phyloP scores from a whole-genome alignment of 768 basidiomycete genomes.

The Suillus brevipes region DNA sequence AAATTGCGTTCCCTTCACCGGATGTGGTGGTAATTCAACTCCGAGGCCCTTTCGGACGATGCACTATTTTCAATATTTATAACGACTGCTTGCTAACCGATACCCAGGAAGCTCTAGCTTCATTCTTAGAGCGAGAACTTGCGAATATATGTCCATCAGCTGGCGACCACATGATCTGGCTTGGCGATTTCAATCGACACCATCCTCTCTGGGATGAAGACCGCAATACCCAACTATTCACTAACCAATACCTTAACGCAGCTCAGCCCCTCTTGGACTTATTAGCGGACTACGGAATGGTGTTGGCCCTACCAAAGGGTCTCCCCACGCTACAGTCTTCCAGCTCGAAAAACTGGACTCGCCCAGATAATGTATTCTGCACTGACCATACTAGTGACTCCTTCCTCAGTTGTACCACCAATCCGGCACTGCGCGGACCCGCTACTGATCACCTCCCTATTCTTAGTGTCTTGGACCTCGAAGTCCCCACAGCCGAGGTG shows the following conservation, averaged over 20 bases:
- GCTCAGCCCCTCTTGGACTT: too few relatives aligned
- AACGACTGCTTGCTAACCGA: background rate
- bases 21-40: background rate
- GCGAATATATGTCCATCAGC: background rate
- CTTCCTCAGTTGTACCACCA: too few relatives aligned
- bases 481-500: too few relatives aligned
- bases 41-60: background rate
- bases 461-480: too few relatives aligned
- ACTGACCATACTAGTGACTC: too few relatives aligned
- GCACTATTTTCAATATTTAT: background rate
- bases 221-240: conserved; percentile 18
- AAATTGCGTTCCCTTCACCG: background rate
- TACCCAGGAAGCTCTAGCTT: background rate
- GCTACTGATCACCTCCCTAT: too few relatives aligned
- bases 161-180: conserved; percentile 20
- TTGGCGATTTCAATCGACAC: conserved; percentile 28
- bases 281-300: too few relatives aligned
- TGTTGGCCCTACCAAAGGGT: too few relatives aligned
- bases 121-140: background rate
- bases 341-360: too few relatives aligned
- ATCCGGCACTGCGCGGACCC: too few relatives aligned
- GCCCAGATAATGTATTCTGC: too few relatives aligned
- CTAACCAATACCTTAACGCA: background rate
- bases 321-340: too few relatives aligned
- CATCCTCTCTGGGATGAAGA: conserved; percentile 26